Evolutionary conservation across 768 basidiomycete species (phyloP).

Genomic region (Podaxis sp.): DNA sequence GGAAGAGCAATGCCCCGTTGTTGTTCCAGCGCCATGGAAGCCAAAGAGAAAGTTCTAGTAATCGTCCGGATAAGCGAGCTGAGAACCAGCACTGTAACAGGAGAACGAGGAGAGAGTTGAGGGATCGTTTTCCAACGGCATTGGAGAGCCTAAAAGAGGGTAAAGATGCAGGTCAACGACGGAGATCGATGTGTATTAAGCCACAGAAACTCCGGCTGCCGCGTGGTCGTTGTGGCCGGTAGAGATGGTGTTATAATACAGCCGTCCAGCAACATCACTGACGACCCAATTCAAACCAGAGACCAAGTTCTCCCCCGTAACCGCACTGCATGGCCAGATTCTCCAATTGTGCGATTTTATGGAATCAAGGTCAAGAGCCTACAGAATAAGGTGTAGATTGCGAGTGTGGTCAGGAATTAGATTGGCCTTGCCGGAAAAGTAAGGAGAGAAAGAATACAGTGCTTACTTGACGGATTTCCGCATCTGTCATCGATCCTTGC

Average conservation of each 20-base stretch:
- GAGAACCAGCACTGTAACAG: conserved; percentile 5
- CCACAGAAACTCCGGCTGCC: conserved; percentile 1
- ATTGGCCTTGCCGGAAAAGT: conserved; percentile 3
- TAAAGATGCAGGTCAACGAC: background rate
- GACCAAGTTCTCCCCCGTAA: conserved; percentile 83
- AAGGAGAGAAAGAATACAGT: conserved; percentile 23
- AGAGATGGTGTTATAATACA: conserved; percentile 74
- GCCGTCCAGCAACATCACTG: conserved; percentile 78
- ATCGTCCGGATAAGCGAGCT: conserved; percentile 5
- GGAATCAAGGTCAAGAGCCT: conserved; percentile 79
- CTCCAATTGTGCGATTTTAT: conserved; percentile 91
- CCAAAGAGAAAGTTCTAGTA: background rate
- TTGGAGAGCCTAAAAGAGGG: conserved; percentile 6
- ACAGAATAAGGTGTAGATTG: conserved; percentile 15
- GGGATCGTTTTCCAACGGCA: background rate
- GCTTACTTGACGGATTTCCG: conserved; percentile 81
- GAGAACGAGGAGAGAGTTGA: conserved; percentile 1
- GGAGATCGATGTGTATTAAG: conserved; percentile 5
- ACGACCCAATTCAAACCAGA: conserved; percentile 93
- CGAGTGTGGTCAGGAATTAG: conserved; percentile 16
- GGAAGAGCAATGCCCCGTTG: background rate
- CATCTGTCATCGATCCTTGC: conserved; percentile 76
- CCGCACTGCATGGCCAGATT: conserved; percentile 89
- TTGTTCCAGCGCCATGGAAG: background rate
- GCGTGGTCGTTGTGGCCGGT: conserved; percentile 17